phyloP scores from a whole-genome alignment of 2,329 filamentous ascomycete genomes.

The Exserohilum rostratum region DNA sequence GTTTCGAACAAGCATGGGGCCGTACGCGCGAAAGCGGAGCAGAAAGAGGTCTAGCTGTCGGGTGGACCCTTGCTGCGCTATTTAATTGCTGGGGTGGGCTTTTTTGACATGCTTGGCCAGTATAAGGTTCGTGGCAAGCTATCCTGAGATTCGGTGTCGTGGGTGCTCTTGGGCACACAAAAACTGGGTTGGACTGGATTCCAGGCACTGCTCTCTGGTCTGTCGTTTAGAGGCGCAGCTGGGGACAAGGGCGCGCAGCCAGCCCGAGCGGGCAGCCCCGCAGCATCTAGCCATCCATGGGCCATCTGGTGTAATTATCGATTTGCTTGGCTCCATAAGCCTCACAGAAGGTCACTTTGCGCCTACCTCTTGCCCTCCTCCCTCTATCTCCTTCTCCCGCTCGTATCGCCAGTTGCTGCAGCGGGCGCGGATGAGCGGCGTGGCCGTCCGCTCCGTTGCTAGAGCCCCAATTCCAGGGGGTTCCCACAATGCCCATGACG shows the following conservation, averaged over 20 bases:
- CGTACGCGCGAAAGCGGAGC: background rate
- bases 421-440: background rate
- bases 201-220: too few species aligned
- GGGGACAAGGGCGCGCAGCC: too few species aligned
- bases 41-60: background rate
- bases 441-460: background rate
- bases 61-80: background rate
- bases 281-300: background rate
- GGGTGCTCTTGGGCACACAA: too few species aligned
- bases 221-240: too few species aligned
- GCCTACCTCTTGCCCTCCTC: background rate
- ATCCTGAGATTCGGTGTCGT: too few species aligned
- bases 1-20: slow-evolving; percentile 10
- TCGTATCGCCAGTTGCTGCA: background rate
- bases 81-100: background rate
- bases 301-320: too few species aligned
- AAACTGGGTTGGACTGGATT: too few species aligned
- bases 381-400: background rate
- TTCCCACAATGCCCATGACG: slow-evolving; percentile 1
- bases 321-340: too few species aligned
- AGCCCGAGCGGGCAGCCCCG: background rate
- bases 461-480: slow-evolving; percentile 4
- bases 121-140: background rate
- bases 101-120: background rate
- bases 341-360: too few species aligned